These are phyloP conservation scores for Zea luxurians DNA, from an alignment of 176 grass and related monocot species.

Conservation along the genomic window DNA sequence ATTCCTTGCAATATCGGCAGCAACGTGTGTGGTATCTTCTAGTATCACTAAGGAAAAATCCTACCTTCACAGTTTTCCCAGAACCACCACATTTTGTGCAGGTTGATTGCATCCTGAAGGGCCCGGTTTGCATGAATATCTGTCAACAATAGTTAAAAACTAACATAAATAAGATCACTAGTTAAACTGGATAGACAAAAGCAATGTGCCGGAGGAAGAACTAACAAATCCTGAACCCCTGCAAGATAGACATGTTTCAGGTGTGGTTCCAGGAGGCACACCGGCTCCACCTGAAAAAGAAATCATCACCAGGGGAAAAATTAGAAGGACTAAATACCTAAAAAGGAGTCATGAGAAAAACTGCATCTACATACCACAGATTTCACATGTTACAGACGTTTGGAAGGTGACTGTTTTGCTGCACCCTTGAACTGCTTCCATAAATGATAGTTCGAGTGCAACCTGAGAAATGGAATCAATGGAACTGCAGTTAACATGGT, in stretches of 20 bases:
- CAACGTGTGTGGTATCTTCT: too few species aligned
- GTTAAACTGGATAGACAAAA: background rate
- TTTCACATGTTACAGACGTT: slow-evolving; percentile 65
- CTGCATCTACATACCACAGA: slow-evolving; percentile 68
- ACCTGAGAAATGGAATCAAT: slow-evolving; percentile 49
- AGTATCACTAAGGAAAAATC: slow-evolving; percentile 4
- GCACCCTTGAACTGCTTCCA: slow-evolving; percentile 97
- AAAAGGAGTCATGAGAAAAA: background rate
- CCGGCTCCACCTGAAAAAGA: slow-evolving; percentile 70
- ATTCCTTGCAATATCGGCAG: too few species aligned
- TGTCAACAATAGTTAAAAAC: slow-evolving; percentile 39
- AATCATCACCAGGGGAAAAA: slow-evolving; percentile 5
- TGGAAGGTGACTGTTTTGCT: slow-evolving; percentile 76
- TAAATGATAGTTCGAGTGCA: slow-evolving; percentile 87
- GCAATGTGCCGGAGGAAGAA: slow-evolving; percentile 15
- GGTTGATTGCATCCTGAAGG: slow-evolving; percentile 75
- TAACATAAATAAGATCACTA: slow-evolving; percentile 9
- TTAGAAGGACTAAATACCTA: slow-evolving; percentile 18
- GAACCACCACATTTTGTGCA: slow-evolving; percentile 84
- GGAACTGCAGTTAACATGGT: slow-evolving; percentile 24
- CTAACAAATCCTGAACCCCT: slow-evolving; percentile 85
- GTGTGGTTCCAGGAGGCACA: slow-evolving; percentile 88
- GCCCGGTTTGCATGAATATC: slow-evolving; percentile 85
- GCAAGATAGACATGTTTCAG: slow-evolving; percentile 83
- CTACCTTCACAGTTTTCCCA: slow-evolving; percentile 79